Base-by-base conservation (phyloP, 441 rosid species). In the Erodium texanum region DNA sequence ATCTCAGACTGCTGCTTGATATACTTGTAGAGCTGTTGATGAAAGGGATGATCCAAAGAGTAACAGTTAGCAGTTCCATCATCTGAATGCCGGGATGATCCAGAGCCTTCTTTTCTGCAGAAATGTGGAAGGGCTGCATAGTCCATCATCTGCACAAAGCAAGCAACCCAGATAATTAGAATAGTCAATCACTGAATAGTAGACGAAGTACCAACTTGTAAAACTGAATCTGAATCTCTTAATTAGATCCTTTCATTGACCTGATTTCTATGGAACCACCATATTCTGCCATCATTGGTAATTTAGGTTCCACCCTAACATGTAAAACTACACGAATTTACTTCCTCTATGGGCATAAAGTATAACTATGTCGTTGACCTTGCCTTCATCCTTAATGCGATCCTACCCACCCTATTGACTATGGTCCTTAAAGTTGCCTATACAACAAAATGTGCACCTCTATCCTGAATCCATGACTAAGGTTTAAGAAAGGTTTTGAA, bases 51-150 rank as follows among this genome's bases (percentile, higher is more conserved):
- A 68, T 88, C 90, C 75, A 86, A 65, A 5, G 93, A 85, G 74
- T 76, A 91, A 70, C 97, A 91, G 45, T 74, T 85, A 36, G 36
- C 76, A 9, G 70, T 62, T 52, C 69, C 73, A 15, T 70, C 27
- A 61, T 69, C 82, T 2, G 80, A 71, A 77, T 81, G 76, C 52
- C 80, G 75, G 76, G 95, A 86, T 56, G 97, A 89, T 66, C 95
- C 97, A 1, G 98, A 87, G 68, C 91, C 86, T 83, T 83, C 97
- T 62, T 84, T 80, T 78, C 73, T 87, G 78, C 97, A 90, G 83
- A 91, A 91, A 81, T 91, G 99, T 23, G 97, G 99, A 68, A 91
- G 90, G 16, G 97, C 87, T 63, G 79, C 74, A 66, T 74, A 73
- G 74, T 91, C 96, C 96, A 89, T 91, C 66, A 84, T 86, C 97